These are phyloP conservation scores for Ampelomyces quisqualis DNA, from an alignment of 2,329 filamentous ascomycete species.

Conservation along the genomic window DNA sequence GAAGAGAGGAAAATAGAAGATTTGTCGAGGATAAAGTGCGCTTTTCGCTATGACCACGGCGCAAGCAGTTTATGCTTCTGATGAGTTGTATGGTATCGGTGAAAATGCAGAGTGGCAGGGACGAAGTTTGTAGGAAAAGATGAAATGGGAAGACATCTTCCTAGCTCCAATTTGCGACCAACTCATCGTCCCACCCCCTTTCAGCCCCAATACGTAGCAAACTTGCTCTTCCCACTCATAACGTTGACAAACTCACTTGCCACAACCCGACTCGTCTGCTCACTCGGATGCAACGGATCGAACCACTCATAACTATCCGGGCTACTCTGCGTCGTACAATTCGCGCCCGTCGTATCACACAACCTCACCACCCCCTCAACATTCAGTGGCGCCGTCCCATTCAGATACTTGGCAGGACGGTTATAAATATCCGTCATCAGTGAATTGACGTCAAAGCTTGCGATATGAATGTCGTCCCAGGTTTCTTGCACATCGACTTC, in stretches of 20 bases:
- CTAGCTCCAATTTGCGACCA: too few species aligned
- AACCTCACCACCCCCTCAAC: constrained; percentile 59
- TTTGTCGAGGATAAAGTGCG: too few species aligned
- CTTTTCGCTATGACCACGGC: too few species aligned
- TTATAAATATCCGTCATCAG: constrained; percentile 65
- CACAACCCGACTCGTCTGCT: constrained; percentile 61
- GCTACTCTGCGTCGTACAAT: constrained; percentile 39
- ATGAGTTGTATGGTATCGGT: too few species aligned
- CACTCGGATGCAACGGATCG: constrained; percentile 71
- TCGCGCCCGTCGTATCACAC: constrained; percentile 50
- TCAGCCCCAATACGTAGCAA: constrained; percentile 49
- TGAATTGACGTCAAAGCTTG: constrained; percentile 66
- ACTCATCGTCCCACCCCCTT: background rate
- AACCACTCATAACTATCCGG: constrained; percentile 69
- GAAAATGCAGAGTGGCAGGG: too few species aligned
- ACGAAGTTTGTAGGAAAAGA: too few species aligned
- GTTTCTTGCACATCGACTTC: constrained; percentile 46
- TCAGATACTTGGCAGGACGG: constrained; percentile 62
- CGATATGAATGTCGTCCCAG: constrained; percentile 60
- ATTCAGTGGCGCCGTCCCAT: constrained; percentile 62
- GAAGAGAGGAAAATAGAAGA: too few species aligned
- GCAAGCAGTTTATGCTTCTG: too few species aligned
- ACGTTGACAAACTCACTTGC: constrained; percentile 59
- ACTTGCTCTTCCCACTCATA: constrained; percentile 52
- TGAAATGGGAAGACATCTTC: too few species aligned